Evolutionary conservation across 768 basidiomycete genomes (phyloP).

Genomic region (Termitomyces heimii): DNA sequence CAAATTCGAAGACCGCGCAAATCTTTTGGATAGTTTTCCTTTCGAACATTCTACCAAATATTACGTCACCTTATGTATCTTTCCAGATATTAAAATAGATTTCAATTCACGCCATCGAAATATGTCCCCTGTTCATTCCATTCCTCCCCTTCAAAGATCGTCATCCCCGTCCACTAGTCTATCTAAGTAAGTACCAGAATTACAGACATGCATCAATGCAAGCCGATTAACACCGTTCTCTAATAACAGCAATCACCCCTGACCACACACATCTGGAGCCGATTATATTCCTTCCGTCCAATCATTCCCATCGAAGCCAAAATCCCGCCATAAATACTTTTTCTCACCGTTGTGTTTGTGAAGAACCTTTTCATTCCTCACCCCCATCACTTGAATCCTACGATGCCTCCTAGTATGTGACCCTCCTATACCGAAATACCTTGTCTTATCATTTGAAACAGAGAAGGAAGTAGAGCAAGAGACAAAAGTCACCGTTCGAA

Average conservation of each 20-base stretch:
- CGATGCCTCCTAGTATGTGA: not conserved
- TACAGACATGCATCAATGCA: not conserved
- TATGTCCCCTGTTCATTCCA: too few relatives aligned
- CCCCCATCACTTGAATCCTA: not conserved
- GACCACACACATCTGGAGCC: not conserved
- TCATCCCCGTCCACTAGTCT: too few relatives aligned
- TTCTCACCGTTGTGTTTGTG: not conserved
- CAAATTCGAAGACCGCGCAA: too few relatives aligned
- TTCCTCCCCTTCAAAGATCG: too few relatives aligned
- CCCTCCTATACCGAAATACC: not conserved
- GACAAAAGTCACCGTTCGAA: not conserved
- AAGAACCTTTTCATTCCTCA: not conserved
- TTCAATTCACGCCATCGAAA: too few relatives aligned
- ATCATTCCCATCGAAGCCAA: not conserved
- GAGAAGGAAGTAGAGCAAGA: constrained; percentile 2
- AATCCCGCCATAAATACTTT: not conserved
- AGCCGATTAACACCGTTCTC: not conserved
- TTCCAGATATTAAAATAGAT: too few relatives aligned
- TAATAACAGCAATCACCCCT: not conserved
- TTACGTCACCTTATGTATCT: too few relatives aligned
- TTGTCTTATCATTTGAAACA: not conserved
- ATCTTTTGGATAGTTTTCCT: too few relatives aligned
- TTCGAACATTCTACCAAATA: too few relatives aligned
- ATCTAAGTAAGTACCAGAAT: too few relatives aligned
- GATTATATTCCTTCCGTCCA: not conserved